Percentiles rank a stretch among this genome's conserved stretches.
These are phyloP conservation scores for Pichia terricola DNA, from an alignment of 1,139 yeast genomes.

Conservation along the genomic window DNA sequence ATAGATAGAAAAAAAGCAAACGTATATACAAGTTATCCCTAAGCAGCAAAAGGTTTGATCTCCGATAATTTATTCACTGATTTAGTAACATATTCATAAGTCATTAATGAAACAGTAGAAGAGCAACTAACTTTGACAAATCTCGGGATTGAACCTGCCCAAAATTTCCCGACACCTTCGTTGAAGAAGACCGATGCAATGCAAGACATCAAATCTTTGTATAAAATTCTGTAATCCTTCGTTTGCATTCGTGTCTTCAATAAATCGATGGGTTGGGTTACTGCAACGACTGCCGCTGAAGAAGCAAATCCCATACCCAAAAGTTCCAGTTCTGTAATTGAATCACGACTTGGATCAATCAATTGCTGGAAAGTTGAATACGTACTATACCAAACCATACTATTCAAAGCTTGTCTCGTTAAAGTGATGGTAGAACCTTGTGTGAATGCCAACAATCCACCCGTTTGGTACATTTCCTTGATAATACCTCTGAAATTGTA, in stretches of 20 bases:
- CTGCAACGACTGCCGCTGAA: slow-evolving; percentile 57
- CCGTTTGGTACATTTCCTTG: slow-evolving; percentile 59
- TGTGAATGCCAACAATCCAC: slow-evolving; percentile 70
- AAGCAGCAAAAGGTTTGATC: slow-evolving; percentile 24
- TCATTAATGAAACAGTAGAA: slow-evolving; percentile 68
- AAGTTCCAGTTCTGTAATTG: slow-evolving; percentile 22
- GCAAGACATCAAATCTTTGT: slow-evolving; percentile 63
- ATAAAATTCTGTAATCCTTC: slow-evolving; percentile 49
- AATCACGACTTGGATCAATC: slow-evolving; percentile 40
- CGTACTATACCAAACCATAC: slow-evolving; percentile 76
- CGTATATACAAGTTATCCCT: neutral
- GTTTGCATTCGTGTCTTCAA: slow-evolving; percentile 85
- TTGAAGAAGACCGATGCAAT: slow-evolving; percentile 60
- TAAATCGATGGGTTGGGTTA: slow-evolving; percentile 89
- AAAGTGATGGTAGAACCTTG: slow-evolving; percentile 80
- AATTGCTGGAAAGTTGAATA: slow-evolving; percentile 70
- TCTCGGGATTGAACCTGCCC: slow-evolving; percentile 78
- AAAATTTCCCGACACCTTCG: slow-evolving; percentile 57
- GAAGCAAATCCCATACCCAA: slow-evolving; percentile 43
- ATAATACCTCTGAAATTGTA: slow-evolving; percentile 43
- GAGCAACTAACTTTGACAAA: slow-evolving; percentile 68
- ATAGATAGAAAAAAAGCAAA: too few relatives aligned
- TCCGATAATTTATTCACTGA: slow-evolving; percentile 27
- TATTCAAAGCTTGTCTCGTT: slow-evolving; percentile 66
- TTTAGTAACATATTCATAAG: slow-evolving; percentile 54